These are phyloP conservation scores for Phylloporus arenicola DNA, from an alignment of 768 basidiomycete species.

Conservation along the genomic window DNA sequence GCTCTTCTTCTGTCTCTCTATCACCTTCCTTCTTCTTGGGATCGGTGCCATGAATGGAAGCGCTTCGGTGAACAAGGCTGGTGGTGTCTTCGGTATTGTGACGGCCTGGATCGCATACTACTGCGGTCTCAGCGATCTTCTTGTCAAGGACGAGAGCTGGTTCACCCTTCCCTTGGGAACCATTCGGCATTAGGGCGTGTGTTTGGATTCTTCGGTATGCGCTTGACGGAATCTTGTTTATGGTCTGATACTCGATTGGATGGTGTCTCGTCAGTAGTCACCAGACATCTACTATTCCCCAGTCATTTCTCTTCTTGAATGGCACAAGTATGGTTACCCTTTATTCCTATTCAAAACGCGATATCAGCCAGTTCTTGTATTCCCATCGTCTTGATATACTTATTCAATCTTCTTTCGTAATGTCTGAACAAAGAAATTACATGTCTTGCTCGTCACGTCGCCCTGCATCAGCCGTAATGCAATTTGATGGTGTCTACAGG, in stretches of 20 bases:
- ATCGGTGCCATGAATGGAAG: conserved; percentile 33
- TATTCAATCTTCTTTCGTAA: not conserved
- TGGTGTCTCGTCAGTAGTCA: not conserved
- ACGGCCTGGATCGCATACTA: conserved; percentile 48
- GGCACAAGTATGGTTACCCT: not conserved
- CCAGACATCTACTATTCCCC: conserved; percentile 3
- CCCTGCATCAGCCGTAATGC: not conserved
- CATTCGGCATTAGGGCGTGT: conserved; percentile 8
- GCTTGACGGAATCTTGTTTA: conserved; percentile 1
- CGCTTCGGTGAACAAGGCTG: conserved; percentile 29
- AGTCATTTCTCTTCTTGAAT: conserved; percentile 5
- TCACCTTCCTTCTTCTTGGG: conserved; percentile 48
- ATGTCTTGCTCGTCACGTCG: not conserved
- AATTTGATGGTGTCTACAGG: not conserved
- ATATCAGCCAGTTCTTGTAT: not conserved
- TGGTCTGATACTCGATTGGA: not conserved
- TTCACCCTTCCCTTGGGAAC: conserved; percentile 38
- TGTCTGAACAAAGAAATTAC: not conserved
- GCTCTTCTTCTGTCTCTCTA: conserved; percentile 47
- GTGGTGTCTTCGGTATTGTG: conserved; percentile 41
- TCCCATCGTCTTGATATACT: not conserved
- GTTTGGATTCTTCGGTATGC: not conserved
- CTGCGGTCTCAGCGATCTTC: conserved; percentile 37
- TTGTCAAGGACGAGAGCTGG: conserved; percentile 34
- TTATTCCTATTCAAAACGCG: not conserved